Base-by-base conservation (phyloP, 352 stramenopile species). In the Pythium graminicola region DNA sequence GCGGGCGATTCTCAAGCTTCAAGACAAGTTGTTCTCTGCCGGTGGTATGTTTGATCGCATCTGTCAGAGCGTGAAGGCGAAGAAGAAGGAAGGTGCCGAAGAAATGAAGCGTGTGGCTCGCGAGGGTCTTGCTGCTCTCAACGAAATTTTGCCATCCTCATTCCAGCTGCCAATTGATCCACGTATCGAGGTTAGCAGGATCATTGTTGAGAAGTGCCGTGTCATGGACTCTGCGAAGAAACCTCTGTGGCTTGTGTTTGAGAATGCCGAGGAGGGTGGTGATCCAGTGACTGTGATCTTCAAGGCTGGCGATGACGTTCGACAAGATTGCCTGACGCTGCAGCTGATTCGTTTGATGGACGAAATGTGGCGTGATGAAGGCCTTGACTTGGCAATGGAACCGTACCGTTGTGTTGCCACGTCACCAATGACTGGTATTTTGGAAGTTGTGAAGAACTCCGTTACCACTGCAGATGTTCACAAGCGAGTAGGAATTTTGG, bases 291-390 rank as follows among this genome's bases (percentile, higher is more conserved):
- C 75, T 1, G 80, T 97, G 6, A 96, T 98, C 57, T 97, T 97
- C 64, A 98, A 98, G 76, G 75, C 83, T 16, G 93, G 93, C 22
- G 93, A 98, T 50, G 93, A 98, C 55, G 76, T 98, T 20, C 86
- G 93, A n/a, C 93, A 98, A 62, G 93, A 98, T 68, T 94, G 95
- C 51, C 64, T 98, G 50, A 96, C 89, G 22, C 70, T 97, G 33
- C 86, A 97, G 66, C 46, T 98, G 36, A 86, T 98, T 39, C 79
- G 86, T 46, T 49, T 97, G 22, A 97, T 98, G 89, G 86, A 97
- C 50, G 69, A 86, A 43, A 89, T 98, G 69, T 97, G 90, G 89
- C 83, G 87, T 50, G 81, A 93, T 27, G 83, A 96, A 51, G 88
- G 85, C 9, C 59, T 97, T 20, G 87, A 97, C 60, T 61, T 97